Percentiles rank a stretch among this genome's conserved stretches.
Conservation (phyloP, 2,329 filamentous ascomycete species). For the Mycosphaerella sp. region DNA sequence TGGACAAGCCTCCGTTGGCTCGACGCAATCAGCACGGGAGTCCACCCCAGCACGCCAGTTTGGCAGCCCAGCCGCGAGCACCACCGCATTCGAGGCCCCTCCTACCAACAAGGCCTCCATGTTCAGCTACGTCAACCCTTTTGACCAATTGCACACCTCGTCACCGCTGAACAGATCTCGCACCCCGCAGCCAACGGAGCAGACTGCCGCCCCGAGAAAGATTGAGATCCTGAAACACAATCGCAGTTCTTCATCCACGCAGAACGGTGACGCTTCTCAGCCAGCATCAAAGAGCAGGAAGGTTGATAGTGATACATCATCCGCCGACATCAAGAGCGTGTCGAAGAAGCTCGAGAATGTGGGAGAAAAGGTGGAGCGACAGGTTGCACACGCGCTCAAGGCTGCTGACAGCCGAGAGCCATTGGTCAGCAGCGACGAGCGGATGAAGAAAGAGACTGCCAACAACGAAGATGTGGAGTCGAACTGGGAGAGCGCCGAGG, state of each 20-base stretch:
- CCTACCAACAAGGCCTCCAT: conserved; percentile 40
- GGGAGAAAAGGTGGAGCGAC: conserved; percentile 52
- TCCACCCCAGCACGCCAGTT: conserved; percentile 28
- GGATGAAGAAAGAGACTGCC: conserved; percentile 50
- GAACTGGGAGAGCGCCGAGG: conserved; percentile 83
- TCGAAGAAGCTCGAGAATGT: conserved; percentile 62
- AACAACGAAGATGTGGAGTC: conserved; percentile 53
- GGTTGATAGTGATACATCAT: conserved; percentile 12
- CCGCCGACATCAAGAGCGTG: conserved; percentile 52
- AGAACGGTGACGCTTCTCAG: conserved; percentile 21
- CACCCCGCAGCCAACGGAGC: conserved; percentile 43
- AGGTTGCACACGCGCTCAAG: conserved; percentile 61
- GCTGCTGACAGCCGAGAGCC: conserved; percentile 44
- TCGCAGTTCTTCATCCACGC: conserved; percentile 35
- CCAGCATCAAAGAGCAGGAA: conserved; percentile 36
- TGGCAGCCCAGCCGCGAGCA: conserved; percentile 26
- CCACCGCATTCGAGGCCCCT: conserved; percentile 36
- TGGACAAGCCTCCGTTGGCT: conserved; percentile 40
- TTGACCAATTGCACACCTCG: conserved; percentile 61
- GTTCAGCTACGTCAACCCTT: conserved; percentile 67
- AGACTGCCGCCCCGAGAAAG: conserved; percentile 30
- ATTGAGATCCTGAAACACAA: conserved; percentile 43
- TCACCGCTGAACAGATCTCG: conserved; percentile 55
- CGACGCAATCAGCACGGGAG: conserved; percentile 27
- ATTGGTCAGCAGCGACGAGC: conserved; percentile 44